Conservation (phyloP, 2,329 filamentous ascomycete species). For the Trichoderma sp. region DNA sequence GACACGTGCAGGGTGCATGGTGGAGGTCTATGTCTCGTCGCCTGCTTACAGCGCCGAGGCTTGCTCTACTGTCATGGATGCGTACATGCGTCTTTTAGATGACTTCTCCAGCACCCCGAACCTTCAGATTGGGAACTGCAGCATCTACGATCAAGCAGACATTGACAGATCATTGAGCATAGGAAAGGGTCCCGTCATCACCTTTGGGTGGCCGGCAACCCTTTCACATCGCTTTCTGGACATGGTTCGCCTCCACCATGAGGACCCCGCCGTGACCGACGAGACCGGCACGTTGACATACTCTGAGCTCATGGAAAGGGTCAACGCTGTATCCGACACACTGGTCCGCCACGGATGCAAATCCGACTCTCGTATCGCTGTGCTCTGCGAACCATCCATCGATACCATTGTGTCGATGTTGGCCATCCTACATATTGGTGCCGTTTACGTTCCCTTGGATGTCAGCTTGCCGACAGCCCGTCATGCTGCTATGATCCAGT, state of each 20-base stretch:
- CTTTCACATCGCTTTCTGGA: neutral
- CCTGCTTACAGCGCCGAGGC: too few relatives aligned
- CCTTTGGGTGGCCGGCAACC: neutral
- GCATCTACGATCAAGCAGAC: neutral
- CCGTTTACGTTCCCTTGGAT: neutral
- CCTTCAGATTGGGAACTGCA: neutral
- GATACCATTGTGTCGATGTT: neutral
- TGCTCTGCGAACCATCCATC: neutral
- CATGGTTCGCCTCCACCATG: neutral
- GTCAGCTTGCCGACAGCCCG: neutral
- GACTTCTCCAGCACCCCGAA: neutral
- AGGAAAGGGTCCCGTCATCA: neutral
- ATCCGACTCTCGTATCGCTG: neutral
- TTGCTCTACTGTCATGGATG: neutral
- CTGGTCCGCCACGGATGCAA: neutral
- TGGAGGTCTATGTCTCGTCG: conserved; percentile 13
- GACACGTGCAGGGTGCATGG: conserved; percentile 8
- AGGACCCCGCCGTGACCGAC: neutral
- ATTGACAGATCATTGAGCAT: neutral
- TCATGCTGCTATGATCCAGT: neutral
- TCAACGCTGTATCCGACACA: neutral
- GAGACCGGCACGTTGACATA: neutral
- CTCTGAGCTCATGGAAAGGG: neutral
- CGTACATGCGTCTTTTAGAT: neutral
- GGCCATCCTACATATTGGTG: neutral